Base-by-base conservation (phyloP, 768 basidiomycete genomes). In the Cyathus striatus region DNA sequence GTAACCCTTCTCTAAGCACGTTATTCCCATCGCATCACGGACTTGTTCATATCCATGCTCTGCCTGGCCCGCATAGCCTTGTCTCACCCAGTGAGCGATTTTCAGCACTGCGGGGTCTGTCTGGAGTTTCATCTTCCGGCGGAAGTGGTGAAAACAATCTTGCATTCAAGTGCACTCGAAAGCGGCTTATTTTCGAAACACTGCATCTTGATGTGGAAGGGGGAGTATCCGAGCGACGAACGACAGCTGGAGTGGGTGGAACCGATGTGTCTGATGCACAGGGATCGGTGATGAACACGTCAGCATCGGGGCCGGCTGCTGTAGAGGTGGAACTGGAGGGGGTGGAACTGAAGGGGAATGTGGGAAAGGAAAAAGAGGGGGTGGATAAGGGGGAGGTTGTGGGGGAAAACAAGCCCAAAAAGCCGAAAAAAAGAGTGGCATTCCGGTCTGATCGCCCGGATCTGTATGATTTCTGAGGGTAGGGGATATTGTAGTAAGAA, bases 101-200 rank as follows among this genome's bases (percentile, higher is more conserved):
- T 48, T 98, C 94, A 4, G 73, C 78, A 4, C 72, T 99, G 35
- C 83, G 95, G 9, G 93, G 91, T 10, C 68, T 95, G 38, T 77
- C 76, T 34, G 73, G 77, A 2, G 73, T 78, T 18, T 65, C 72
- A 25, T 65, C 66, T 2, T 66, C 65, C 10, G 74, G 75, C 5
- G 84, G 82, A 0, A 80, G 81, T n/a, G 88, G 93, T 6, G 94
- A 97, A 60, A 98, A 98, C 64, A 97, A 98, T 54, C 73, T 99
- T 6, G 92, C 87, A 10, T 99, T 98, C 75, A 88, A 84, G 59
- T 87, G 90, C 55, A 96, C 84, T 54, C 72, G 94, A 52, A 91
- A 88, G 58, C 70, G 91, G 39, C 72, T 97, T 44, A 67, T 94
- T 17, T 79, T 98, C 52, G 95, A 97, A 67, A 97, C 92, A 20